Conservation (phyloP, 1,284 basidiomycete species). For the Trichosporon sp. region DNA sequence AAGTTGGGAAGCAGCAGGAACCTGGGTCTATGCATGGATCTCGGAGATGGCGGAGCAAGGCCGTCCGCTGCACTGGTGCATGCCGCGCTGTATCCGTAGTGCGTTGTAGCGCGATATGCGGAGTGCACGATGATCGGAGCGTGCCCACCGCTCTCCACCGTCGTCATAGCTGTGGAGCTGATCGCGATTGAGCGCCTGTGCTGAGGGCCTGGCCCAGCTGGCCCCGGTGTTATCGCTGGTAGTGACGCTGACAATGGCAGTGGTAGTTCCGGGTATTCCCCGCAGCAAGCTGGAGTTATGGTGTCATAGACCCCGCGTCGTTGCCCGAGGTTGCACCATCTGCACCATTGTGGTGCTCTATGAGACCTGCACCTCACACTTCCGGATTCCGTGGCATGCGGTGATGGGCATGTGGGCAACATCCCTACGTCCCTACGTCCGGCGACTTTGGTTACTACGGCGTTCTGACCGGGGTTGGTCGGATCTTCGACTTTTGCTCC, state of each 20-base stretch:
- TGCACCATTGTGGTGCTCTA: neutral
- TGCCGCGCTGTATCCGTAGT: no score
- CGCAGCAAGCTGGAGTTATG: neutral
- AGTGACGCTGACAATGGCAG: neutral
- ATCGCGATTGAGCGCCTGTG: neutral
- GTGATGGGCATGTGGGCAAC: neutral
- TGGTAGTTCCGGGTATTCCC: neutral
- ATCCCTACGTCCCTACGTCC: neutral
- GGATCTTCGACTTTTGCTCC: neutral
- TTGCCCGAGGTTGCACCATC: neutral
- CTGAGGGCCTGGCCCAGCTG: neutral
- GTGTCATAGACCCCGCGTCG: neutral
- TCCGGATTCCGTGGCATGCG: neutral
- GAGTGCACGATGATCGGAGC: neutral
- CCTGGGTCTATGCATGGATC: neutral
- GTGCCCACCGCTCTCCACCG: neutral
- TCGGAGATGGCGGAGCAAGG: neutral
- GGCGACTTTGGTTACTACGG: neutral
- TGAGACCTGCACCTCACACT: neutral
- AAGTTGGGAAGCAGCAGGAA: neutral
- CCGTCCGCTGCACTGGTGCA: neutral
- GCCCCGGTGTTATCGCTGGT: no score
- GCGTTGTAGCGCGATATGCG: no score
- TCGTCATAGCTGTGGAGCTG: constrained; percentile 6
- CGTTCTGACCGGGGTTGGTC: constrained; percentile 8